Evolutionary conservation across 164 flowering plant species (phyloP), one percentile per base, ranked within the genome.

Genomic region (Saururus chinensis): DNA sequence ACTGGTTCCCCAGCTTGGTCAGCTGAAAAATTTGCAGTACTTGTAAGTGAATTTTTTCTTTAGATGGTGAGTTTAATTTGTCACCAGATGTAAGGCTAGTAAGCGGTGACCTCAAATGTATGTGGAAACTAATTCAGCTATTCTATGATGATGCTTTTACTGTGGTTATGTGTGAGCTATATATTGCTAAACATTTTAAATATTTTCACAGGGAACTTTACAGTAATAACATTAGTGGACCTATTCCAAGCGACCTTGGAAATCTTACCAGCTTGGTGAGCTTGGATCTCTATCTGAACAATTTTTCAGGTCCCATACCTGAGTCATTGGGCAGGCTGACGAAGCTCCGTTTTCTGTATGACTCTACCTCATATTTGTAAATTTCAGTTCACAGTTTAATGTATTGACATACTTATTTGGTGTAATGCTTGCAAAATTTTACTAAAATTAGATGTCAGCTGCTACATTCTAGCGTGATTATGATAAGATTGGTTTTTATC

Each of bases 241-340:
- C 72, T 30, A 80, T 92, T 68, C 98, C 98, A 26, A 78, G 78
- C 70, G 95, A 87, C 57, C 84, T 92, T 69, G 98, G 98, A 61
- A 89, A 87, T 72, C 67, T 92, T 68, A 89, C 96, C 17, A 85
- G 71, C 71, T 74, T 92, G 79, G 96, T 88, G 71, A 92, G 98
- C 85, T 83, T 92, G 91, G 98, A 92, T 83, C 93, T 92, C 45
- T 92, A 92, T 75, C 69, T 87, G 71, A 92, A 92, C 74, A 80
- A 77, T 64, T 89, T 92, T 57, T 66, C 73, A 20, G 98, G 98
- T 65, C 73, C 83, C 49, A 92, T 92, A 48, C 96, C 98, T 10
- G 87, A 77, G 12, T 24, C 93, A 19, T 67, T 92, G 84, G 95
- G 98, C 53, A 85, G 78, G 75, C 76, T 92, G 57, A 69, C 85